phyloP scores from a whole-genome alignment of 352 stramenopile species.

The Aphanomyces cochlioides region DNA sequence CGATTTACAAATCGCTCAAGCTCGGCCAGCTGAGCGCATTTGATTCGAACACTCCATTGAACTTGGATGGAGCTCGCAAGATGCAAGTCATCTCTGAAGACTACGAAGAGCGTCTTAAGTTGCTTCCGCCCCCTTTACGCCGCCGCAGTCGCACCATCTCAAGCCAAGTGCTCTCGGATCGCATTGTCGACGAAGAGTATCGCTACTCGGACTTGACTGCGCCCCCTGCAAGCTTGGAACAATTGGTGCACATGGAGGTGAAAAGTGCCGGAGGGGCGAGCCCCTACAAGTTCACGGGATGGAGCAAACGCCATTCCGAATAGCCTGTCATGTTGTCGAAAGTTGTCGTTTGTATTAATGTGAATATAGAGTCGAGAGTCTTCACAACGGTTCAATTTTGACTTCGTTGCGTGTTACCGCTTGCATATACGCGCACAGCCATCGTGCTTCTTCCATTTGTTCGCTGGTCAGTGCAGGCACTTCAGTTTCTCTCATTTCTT shows the following conservation, averaged over 20 bases:
- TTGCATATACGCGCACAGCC: slow-evolving; percentile 14
- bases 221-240: slow-evolving; percentile 66
- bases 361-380: slow-evolving; percentile 17
- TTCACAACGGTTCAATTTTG: background rate
- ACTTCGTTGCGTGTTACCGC: background rate
- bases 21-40: slow-evolving; percentile 79
- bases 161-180: slow-evolving; percentile 31
- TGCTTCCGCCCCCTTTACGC: slow-evolving; percentile 61
- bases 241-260: slow-evolving; percentile 82
- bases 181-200: slow-evolving; percentile 28
- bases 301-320: slow-evolving; percentile 28
- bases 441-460: slow-evolving; percentile 1
- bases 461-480: background rate
- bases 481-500: background rate
- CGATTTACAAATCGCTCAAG: slow-evolving; percentile 90
- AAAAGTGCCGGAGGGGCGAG: slow-evolving; percentile 54
- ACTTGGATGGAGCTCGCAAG: slow-evolving; percentile 77
- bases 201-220: slow-evolving; percentile 40
- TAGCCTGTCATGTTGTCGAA: slow-evolving; percentile 25
- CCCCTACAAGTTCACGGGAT: slow-evolving; percentile 30
- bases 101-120: slow-evolving; percentile 79
- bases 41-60: slow-evolving; percentile 71
- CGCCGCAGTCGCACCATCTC: slow-evolving; percentile 73
- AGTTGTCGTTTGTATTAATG: slow-evolving; percentile 26
- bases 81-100: slow-evolving; percentile 86